Percentiles rank a stretch among this genome's conserved stretches.
Evolutionary conservation across 2,329 filamentous ascomycete genomes (phyloP).

Genomic region (Bipolaris sorokiniana): DNA sequence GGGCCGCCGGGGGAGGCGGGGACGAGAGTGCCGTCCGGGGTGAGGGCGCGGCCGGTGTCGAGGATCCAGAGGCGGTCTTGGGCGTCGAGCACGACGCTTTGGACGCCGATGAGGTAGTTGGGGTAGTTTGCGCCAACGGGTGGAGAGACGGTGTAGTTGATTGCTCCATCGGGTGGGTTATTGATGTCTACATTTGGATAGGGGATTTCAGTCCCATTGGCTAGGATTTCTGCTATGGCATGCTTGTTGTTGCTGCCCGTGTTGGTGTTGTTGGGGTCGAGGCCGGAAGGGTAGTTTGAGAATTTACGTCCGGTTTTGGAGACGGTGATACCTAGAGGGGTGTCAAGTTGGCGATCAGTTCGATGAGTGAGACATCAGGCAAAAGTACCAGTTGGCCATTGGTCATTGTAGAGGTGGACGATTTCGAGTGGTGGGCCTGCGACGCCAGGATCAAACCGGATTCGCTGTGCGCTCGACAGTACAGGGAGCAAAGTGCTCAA

Average conservation of each 20-base stretch:
- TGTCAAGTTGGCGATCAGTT: conserved; percentile 1
- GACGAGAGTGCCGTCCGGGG: conserved; percentile 53
- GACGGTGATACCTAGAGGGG: conserved; percentile 55
- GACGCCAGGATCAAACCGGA: conserved; percentile 44
- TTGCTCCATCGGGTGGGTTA: conserved; percentile 56
- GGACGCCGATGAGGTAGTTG: conserved; percentile 59
- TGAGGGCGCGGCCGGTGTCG: conserved; percentile 58
- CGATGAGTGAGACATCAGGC: background rate
- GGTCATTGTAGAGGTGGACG: conserved; percentile 59
- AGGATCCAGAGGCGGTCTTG: conserved; percentile 60
- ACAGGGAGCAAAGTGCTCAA: conserved; percentile 20
- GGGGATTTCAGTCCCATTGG: conserved; percentile 53
- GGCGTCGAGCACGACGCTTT: conserved; percentile 60
- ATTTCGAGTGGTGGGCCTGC: conserved; percentile 56
- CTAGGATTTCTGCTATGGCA: conserved; percentile 56
- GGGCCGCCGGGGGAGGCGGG: conserved; percentile 56
- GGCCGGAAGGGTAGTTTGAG: conserved; percentile 58
- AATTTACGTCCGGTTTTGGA: conserved; percentile 59
- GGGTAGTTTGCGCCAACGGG: conserved; percentile 55
- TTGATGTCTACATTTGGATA: conserved; percentile 56
- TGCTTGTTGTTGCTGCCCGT: conserved; percentile 52
- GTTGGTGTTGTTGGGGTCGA: conserved; percentile 57
- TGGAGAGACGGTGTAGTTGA: conserved; percentile 59
- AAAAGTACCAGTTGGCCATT: conserved; percentile 53
- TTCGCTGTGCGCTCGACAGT: conserved; percentile 23